These are phyloP conservation scores for Alternaria consortialis DNA, from an alignment of 2,329 filamentous ascomycete species.

Conservation along the genomic window DNA sequence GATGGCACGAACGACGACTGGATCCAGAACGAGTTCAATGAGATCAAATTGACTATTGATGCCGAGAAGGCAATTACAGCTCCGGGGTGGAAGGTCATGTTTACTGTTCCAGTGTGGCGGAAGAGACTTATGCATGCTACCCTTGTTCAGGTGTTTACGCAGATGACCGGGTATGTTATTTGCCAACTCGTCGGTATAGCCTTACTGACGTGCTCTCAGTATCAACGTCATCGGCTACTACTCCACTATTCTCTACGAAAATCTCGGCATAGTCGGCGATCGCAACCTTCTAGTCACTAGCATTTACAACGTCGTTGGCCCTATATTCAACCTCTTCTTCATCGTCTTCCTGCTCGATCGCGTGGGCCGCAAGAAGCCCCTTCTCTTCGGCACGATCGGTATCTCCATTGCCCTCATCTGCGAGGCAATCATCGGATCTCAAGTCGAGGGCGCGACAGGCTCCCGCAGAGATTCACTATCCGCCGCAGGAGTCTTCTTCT, in stretches of 20 bases:
- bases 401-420: conserved; percentile 68
- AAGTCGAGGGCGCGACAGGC: conserved; percentile 41
- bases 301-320: conserved; percentile 69
- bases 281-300: conserved; percentile 65
- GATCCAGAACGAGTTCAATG: conserved; percentile 66
- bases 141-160: conserved; percentile 71
- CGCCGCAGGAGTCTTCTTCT: conserved; percentile 70
- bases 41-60: conserved; percentile 69
- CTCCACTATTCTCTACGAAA: conserved; percentile 66
- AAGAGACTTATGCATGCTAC: conserved; percentile 69
- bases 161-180: conserved; percentile 63
- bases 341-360: conserved; percentile 66
- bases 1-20: conserved; percentile 65
- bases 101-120: conserved; percentile 66
- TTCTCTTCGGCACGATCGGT: conserved; percentile 63
- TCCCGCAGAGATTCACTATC: conserved; percentile 57
- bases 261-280: conserved; percentile 65
- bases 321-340: conserved; percentile 66
- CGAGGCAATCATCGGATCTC: conserved; percentile 64
- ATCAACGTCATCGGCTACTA: conserved; percentile 70
- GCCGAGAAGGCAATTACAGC: conserved; percentile 65
- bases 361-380: conserved; percentile 60
- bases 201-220: conserved; percentile 29
- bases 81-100: conserved; percentile 65
- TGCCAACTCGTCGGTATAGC: background rate